A percentile compares a stretch with the other conserved stretches of the same genome.
Conservation (phyloP, 257 asterid species). For the Avicennia marina region DNA sequence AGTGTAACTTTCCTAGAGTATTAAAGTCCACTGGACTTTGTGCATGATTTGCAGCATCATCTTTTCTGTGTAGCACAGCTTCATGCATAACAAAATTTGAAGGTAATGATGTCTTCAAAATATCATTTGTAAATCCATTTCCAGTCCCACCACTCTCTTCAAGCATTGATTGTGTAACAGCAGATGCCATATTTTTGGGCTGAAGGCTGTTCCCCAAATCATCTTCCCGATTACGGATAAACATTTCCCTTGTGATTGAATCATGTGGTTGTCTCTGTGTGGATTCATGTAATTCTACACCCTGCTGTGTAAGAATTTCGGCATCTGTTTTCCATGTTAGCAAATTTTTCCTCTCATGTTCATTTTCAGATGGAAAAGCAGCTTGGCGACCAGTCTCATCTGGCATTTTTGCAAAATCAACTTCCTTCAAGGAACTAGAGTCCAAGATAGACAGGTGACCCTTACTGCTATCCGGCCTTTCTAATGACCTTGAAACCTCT, state of each 20-base stretch:
- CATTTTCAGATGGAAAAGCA: constrained; percentile 42
- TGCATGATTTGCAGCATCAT: constrained; percentile 33
- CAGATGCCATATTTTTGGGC: constrained; percentile 38
- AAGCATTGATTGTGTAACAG: constrained; percentile 40
- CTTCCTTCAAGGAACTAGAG: constrained; percentile 39
- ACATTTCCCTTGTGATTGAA: constrained; percentile 36
- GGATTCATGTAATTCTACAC: constrained; percentile 51
- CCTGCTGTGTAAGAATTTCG: constrained; percentile 44
- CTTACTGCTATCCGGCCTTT: constrained; percentile 46
- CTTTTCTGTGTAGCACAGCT: constrained; percentile 41
- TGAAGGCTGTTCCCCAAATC: constrained; percentile 42
- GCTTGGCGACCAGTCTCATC: constrained; percentile 50
- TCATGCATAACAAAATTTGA: constrained; percentile 38
- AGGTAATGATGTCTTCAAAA: constrained; percentile 38
- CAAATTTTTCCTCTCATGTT: constrained; percentile 47
- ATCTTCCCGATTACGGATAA: constrained; percentile 39
- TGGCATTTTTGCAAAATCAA: constrained; percentile 41
- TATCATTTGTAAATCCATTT: constrained; percentile 36
- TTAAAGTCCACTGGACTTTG: constrained; percentile 42
- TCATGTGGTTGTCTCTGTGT: constrained; percentile 45
- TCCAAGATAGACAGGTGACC: constrained; percentile 35
- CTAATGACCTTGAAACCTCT: constrained; percentile 52
- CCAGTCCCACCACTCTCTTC: constrained; percentile 48
- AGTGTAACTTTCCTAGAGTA: constrained; percentile 38
- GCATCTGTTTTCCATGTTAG: constrained; percentile 40